A percentile compares a stretch with the other conserved stretches of the same genome.
Evolutionary conservation across 805 yeast genomes (phyloP).

Genomic region (Tanozyma kutaoensis): DNA sequence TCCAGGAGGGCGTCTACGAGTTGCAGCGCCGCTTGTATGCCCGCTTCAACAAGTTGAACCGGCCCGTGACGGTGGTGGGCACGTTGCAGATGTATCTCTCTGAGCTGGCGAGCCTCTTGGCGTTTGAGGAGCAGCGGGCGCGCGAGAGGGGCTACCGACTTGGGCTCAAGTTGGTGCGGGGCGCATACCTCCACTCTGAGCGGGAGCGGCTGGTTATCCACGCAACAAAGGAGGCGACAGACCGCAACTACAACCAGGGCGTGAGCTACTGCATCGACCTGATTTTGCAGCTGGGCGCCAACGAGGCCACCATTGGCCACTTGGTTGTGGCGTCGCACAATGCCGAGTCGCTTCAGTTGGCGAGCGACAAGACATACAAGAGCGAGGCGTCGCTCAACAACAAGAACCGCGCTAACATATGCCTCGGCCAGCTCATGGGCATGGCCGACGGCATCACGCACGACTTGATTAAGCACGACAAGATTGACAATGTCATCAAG

Average conservation of each 20-base stretch:
- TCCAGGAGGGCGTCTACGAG: constrained; percentile 86
- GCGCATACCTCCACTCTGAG: constrained; percentile 91
- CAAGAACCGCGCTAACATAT: constrained; percentile 42
- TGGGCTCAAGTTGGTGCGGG: constrained; percentile 86
- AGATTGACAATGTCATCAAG: constrained; percentile 68
- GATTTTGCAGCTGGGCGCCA: constrained; percentile 24
- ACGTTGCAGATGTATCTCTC: constrained; percentile 87
- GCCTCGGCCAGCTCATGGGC: constrained; percentile 83
- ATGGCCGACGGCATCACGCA: constrained; percentile 88
- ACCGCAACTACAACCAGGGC: constrained; percentile 59
- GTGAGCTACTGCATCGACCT: constrained; percentile 48
- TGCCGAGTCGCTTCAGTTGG: constrained; percentile 59
- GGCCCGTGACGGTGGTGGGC: constrained; percentile 65
- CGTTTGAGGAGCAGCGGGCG: constrained; percentile 55
- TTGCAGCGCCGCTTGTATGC: constrained; percentile 72
- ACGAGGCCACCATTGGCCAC: constrained; percentile 48
- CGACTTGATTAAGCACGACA: constrained; percentile 52
- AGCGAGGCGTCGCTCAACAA: constrained; percentile 3
- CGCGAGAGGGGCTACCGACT: constrained; percentile 46
- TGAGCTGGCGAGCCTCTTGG: constrained; percentile 50
- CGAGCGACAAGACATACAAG: constrained; percentile 39
- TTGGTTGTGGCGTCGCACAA: constrained; percentile 90
- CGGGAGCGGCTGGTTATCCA: constrained; percentile 63
- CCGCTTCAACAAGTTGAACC: constrained; percentile 49
- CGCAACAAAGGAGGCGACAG: constrained; percentile 70